A percentile compares a stretch with the other conserved stretches of the same genome.
Evolutionary conservation across 169 alveolate species (phyloP).

Genomic region (Cryptosporidium xiaoi): DNA sequence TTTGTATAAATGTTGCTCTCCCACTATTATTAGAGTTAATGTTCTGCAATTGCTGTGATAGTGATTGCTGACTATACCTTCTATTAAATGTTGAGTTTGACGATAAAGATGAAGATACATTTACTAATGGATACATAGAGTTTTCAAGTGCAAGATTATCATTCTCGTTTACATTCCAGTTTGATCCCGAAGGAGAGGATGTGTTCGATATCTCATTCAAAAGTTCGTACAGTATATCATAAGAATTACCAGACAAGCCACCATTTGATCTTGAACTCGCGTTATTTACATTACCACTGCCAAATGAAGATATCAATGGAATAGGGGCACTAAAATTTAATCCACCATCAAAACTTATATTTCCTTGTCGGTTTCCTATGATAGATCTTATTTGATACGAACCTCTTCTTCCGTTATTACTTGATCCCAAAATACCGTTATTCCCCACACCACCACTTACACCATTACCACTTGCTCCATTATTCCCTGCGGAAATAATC

Average conservation of each 20-base stretch:
- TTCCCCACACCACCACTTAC: not conserved
- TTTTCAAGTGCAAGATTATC: constrained; percentile 65
- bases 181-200: constrained; percentile 42
- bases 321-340: constrained; percentile 43
- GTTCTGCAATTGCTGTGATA: constrained; percentile 27
- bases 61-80: constrained; percentile 3
- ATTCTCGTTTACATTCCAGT: constrained; percentile 51
- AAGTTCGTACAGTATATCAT: constrained; percentile 63
- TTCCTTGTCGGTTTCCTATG: constrained; percentile 48
- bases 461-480: not conserved
- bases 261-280: constrained; percentile 7
- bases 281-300: not conserved
- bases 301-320: constrained; percentile 33
- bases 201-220: constrained; percentile 56
- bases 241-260: constrained; percentile 20
- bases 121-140: constrained; percentile 54
- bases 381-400: constrained; percentile 50
- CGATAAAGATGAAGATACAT: constrained; percentile 8
- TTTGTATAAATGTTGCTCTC: constrained; percentile 37
- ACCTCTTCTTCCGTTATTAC: constrained; percentile 1
- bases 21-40: constrained; percentile 11
- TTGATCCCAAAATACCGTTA: not conserved
- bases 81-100: constrained; percentile 37
- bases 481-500: not conserved
- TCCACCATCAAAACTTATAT: constrained; percentile 53